Evolutionary conservation across 345 rosid species (phyloP).

Genomic region (Abelmoschus esculentus): DNA sequence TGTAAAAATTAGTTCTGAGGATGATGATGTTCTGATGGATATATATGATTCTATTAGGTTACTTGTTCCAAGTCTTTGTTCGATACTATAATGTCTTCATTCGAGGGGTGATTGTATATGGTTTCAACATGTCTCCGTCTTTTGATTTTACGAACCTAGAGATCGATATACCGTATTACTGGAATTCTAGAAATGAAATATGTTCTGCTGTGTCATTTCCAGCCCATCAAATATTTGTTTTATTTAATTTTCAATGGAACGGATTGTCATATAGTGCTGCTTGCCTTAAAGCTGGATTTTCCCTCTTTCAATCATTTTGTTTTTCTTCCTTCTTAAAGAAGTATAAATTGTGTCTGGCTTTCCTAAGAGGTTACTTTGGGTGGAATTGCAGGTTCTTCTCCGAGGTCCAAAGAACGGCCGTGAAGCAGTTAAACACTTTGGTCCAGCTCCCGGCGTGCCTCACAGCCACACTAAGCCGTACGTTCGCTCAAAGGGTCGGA

Average conservation of each 20-base stretch:
- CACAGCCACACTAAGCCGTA: neutral
- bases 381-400: constrained; percentile 52
- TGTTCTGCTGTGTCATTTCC: neutral
- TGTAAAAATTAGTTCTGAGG: neutral
- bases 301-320: neutral
- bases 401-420: constrained; percentile 60
- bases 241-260: too few relatives aligned
- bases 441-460: neutral
- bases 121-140: too few relatives aligned
- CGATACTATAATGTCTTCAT: neutral
- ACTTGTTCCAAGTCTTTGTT: neutral
- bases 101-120: too few relatives aligned
- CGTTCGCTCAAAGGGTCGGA: neutral
- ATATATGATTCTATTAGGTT: neutral
- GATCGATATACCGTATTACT: neutral
- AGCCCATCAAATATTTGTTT: neutral
- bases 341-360: neutral
- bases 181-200: neutral
- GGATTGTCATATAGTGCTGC: neutral
- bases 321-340: neutral
- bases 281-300: neutral
- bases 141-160: too few relatives aligned
- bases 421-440: neutral
- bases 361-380: neutral
- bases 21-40: neutral